These are phyloP conservation scores for Pecoramyces ruminantium DNA, from an alignment of 192 early-diverging fungal genomes.

Conservation along the genomic window DNA sequence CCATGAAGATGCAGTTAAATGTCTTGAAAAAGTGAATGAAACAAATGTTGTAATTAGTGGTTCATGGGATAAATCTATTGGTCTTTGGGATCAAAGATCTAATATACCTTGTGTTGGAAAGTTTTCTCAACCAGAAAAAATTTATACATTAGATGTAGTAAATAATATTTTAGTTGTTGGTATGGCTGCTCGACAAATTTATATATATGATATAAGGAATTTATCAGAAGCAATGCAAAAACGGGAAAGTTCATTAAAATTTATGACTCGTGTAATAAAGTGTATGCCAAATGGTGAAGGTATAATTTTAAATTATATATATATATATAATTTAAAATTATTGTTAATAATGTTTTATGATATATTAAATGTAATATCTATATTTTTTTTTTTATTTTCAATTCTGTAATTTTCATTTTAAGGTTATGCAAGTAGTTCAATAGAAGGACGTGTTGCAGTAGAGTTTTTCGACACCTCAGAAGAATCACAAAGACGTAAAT, in stretches of 20 bases:
- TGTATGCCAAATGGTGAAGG: conserved; percentile 75
- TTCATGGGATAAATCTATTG: conserved; percentile 79
- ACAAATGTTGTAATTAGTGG: conserved; percentile 52
- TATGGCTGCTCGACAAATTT: conserved; percentile 55
- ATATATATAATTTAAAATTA: no score
- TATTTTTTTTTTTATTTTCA: not conserved
- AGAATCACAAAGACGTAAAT: conserved; percentile 61
- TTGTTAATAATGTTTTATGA: no score
- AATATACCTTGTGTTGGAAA: conserved; percentile 12
- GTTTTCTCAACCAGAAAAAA: conserved; percentile 42
- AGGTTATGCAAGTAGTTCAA: conserved; percentile 79
- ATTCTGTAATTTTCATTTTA: not conserved
- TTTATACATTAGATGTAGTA: conserved; percentile 66
- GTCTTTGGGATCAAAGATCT: conserved; percentile 55
- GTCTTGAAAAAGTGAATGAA: conserved; percentile 31
- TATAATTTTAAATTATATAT: not conserved
- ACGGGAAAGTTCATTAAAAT: conserved; percentile 68
- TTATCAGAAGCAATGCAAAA: conserved; percentile 52
- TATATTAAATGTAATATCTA: no score
- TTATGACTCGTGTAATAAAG: conserved; percentile 66
- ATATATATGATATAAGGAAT: conserved; percentile 74
- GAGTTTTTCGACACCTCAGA: conserved; percentile 67
- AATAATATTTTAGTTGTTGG: conserved; percentile 62
- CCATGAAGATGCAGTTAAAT: conserved; percentile 63
- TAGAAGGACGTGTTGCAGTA: conserved; percentile 86